Percentiles rank a stretch among this genome's conserved stretches.
These are phyloP conservation scores for Silene noctiflora DNA, from an alignment of 179 eudicot genomes.

Conservation along the genomic window DNA sequence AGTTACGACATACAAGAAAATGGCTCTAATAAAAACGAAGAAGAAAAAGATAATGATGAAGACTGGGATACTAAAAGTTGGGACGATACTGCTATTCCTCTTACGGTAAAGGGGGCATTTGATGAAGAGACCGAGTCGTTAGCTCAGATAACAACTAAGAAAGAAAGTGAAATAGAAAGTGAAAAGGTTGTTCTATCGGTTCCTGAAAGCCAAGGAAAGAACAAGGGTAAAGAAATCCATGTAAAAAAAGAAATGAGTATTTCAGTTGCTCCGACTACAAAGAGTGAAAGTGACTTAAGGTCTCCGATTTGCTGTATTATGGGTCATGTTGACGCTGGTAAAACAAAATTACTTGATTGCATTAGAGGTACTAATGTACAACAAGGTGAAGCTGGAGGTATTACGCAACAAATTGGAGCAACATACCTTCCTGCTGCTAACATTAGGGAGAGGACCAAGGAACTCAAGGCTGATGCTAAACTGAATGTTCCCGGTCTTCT, in stretches of 20 bases:
- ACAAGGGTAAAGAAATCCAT: too few relatives aligned
- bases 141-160: conserved; percentile 38
- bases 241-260: too few relatives aligned
- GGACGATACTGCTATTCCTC: conserved; percentile 76
- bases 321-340: conserved; percentile 98
- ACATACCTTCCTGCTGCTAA: conserved; percentile 91
- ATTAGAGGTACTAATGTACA: conserved; percentile 93
- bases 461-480: conserved; percentile 90
- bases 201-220: too few relatives aligned
- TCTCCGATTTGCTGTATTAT: conserved; percentile 95
- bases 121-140: conserved; percentile 81
- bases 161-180: conserved; percentile 44
- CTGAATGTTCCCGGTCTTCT: conserved; percentile 86
- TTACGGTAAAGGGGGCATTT: conserved; percentile 58
- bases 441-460: conserved; percentile 81
- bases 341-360: conserved; percentile 88
- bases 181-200: conserved; percentile 4
- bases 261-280: too few relatives aligned
- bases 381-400: conserved; percentile 98
- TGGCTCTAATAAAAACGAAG: conserved; percentile 17
- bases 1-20: too few relatives aligned
- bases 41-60: conserved; percentile 62
- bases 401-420: conserved; percentile 96
- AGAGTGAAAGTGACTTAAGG: conserved; percentile 43
- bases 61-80: conserved; percentile 98